These are phyloP conservation scores for Blastobotrys niveus DNA, from an alignment of 1,139 yeast species.

Conservation along the genomic window DNA sequence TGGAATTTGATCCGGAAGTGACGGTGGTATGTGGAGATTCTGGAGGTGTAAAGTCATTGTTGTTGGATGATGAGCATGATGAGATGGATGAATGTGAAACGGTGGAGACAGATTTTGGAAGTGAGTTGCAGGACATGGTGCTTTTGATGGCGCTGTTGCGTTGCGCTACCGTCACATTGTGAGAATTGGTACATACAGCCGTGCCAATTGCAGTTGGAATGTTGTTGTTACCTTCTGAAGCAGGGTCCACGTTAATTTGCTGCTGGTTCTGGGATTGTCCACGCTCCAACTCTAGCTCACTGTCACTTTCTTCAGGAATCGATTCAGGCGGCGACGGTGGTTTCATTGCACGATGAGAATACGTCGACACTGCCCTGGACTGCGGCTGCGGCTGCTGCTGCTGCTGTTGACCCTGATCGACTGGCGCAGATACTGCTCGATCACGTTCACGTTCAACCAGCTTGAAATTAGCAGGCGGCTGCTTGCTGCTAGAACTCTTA, in stretches of 20 bases:
- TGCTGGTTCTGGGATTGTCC: no score
- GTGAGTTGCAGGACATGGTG: slow-evolving; percentile 6
- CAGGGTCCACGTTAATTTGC: no score
- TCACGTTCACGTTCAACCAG: no score
- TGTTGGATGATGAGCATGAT: neutral
- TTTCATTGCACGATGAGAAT: no score
- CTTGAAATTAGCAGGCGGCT: neutral
- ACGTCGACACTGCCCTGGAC: no score
- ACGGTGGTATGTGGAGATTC: slow-evolving; percentile 3
- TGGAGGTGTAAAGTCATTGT: slow-evolving; percentile 5
- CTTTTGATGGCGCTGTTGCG: slow-evolving; percentile 5
- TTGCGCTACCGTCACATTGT: slow-evolving; percentile 19
- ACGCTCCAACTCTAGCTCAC: no score
- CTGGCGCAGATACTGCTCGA: no score
- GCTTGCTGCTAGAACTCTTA: slow-evolving; percentile 7
- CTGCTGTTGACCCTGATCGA: no score
- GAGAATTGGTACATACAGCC: slow-evolving; percentile 18
- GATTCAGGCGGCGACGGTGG: no score
- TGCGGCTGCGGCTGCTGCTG: no score
- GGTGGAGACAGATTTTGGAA: slow-evolving; percentile 7
- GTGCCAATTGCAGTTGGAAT: slow-evolving; percentile 15
- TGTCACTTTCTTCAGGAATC: no score
- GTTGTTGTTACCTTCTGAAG: no score
- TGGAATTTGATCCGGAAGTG: neutral
- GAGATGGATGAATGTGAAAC: neutral